Base-by-base conservation (phyloP, 163 green algal species). In the Chlamydomonas reinhardtii region DNA sequence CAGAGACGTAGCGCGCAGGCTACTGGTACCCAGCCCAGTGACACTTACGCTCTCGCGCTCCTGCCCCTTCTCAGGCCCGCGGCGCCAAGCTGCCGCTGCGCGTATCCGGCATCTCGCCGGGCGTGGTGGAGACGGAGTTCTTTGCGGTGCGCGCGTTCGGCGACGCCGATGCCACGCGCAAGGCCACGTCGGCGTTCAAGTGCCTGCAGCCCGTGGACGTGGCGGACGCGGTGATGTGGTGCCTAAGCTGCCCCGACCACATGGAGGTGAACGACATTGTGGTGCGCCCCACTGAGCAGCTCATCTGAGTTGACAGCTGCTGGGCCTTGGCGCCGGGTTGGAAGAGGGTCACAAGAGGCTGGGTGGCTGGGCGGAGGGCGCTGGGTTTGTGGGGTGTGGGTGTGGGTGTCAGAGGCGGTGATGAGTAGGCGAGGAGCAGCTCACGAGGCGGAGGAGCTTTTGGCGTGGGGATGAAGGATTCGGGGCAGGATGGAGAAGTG, bases 191-290 rank as follows among this genome's bases (percentile, higher is more conserved):
- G 9, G n/a, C 69, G 35, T 88, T 93, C 80, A 87, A 89, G 73
- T 90, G 80, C 77, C 84, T 95, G 70, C 77, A 95, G 76, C 84
- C 92, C 0, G 80, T 84, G 34, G 94, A 97, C 76, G 80, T 97
- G 31, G 94, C 93, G n/a, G 73, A 90, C 48, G 91, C 93, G 19
- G 88, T 96, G 56, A 77, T 95, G 70, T 96, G 87, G 87, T 91
- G 77, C 68, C 88, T 96, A n/a, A 84, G 90, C n/a, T 91, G 91
- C 9, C 94, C 94, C 2, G 85, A 92, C 15, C 92, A 95, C 83
- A 91, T 96, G 82, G 94, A 96, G 66, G 90, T 96, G 3, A 94
- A 96, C 85, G 94, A 96, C 75, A 89, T 96, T 24, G 73, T 95
- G 25, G 86, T 96, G 22, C 87, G 94, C n/a, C 94, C 94, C 3